Evolutionary conservation across 2,329 filamentous ascomycete species (phyloP).

Genomic region (Aspergillus sp.): DNA sequence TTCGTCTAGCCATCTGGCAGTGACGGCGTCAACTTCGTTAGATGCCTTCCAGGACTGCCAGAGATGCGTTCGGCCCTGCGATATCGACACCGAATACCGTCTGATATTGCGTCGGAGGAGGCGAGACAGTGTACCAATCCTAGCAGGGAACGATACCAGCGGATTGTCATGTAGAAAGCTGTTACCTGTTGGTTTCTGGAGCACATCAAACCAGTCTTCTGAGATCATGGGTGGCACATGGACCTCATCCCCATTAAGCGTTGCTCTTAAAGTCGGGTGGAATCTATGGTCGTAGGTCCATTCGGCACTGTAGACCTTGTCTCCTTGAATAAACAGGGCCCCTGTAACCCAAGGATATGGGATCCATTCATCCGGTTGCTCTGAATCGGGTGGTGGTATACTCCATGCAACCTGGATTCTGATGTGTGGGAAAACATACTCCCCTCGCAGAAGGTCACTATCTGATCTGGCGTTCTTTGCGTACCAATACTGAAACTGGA

Average conservation of each 20-base stretch:
- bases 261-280: constrained; percentile 46
- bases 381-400: constrained; percentile 48
- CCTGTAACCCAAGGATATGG: constrained; percentile 54
- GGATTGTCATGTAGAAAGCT: constrained; percentile 53
- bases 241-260: constrained; percentile 49
- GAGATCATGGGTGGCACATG: constrained; percentile 55
- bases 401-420: constrained; percentile 56
- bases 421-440: constrained; percentile 54
- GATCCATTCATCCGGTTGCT: constrained; percentile 54
- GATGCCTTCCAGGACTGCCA: constrained; percentile 51
- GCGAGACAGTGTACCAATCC: constrained; percentile 26
- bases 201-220: constrained; percentile 43
- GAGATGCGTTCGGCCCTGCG: constrained; percentile 46
- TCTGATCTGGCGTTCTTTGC: constrained; percentile 53
- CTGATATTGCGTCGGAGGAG: constrained; percentile 30
- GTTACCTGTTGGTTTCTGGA: constrained; percentile 42
- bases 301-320: constrained; percentile 51
- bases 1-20: constrained; percentile 51
- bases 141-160: constrained; percentile 45
- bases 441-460: constrained; percentile 55
- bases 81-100: constrained; percentile 43
- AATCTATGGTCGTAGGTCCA: constrained; percentile 51
- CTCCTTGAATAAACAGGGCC: constrained; percentile 52
- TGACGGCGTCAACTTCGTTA: constrained; percentile 47
- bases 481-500: constrained; percentile 55